Evolutionary conservation across 441 rosid genomes (phyloP), one percentile per base, ranked within the genome.

Genomic region (Metrosideros polymorpha): DNA sequence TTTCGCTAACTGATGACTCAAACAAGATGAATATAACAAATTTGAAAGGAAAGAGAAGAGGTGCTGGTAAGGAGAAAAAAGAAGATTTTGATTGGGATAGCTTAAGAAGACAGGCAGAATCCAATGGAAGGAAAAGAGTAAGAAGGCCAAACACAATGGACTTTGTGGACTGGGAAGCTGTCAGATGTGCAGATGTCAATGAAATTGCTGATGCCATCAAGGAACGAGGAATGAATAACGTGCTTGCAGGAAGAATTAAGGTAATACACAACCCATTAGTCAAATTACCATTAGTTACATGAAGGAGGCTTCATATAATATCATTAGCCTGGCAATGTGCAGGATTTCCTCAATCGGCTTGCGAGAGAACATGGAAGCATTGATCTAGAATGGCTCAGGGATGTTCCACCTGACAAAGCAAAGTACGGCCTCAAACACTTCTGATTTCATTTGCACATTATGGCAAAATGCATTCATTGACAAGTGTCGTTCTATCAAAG

Each of bases 331-430:
- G 85, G 87, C 86, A 87, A 24, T 85, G 30, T 87, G 90, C 92
- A 95, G 96, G 95, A 87, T 86, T 94, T 94, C 89, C 97, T 94
- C 59, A 87, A 94, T 84, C 90, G 96, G 50, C 83, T 94, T 61
- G 89, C 92, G 61, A 89, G 71, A 50, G 94, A 94, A 47, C 97
- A 93, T 82, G 94, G 91, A 86, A 91, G 94, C 89, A 84, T 92
- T 27, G 92, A 94, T 87, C 92, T 94, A 27, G 96, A 94, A 92
- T 94, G 97, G 97, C 87, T 94, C 87, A 94, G 96, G 87, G 96
- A 94, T 49, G 91, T 94, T 85, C 95, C 96, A 30, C 96, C 97
- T 0, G 94, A 94, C 90, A 90, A 92, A 88, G 93, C 93, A 91
- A 94, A 93, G 96, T 93, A 90, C 89, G 92, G 85, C 61, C 76